phyloP scores from a whole-genome alignment of 2,329 filamentous ascomycete species.

The Colletotrichum cordylinicola region DNA sequence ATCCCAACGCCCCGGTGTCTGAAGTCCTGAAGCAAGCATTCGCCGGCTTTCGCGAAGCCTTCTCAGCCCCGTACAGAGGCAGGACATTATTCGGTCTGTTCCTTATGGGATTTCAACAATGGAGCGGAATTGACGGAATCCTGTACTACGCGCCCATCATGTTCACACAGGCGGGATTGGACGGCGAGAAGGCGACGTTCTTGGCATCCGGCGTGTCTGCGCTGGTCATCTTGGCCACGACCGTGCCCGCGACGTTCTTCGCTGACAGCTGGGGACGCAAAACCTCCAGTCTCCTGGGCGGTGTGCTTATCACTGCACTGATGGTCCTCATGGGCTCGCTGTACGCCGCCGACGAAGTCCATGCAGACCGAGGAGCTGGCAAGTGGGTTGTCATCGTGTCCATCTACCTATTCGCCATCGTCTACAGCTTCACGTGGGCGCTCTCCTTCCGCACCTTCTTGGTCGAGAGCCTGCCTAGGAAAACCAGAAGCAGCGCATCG shows the following conservation, averaged over 20 bases:
- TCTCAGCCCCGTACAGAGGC: constrained; percentile 38
- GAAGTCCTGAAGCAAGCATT: constrained; percentile 32
- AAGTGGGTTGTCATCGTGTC: constrained; percentile 57
- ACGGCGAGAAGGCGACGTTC: constrained; percentile 56
- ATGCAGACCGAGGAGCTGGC: constrained; percentile 39
- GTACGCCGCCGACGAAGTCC: constrained; percentile 49
- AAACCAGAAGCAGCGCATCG: constrained; percentile 59
- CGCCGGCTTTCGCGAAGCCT: constrained; percentile 29
- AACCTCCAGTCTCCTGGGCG: constrained; percentile 57
- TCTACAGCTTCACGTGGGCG: constrained; percentile 55
- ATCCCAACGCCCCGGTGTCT: constrained; percentile 32
- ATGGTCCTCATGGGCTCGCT: constrained; percentile 60
- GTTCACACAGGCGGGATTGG: constrained; percentile 64
- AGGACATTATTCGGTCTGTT: constrained; percentile 61
- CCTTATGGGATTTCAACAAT: constrained; percentile 63
- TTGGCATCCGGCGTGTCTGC: constrained; percentile 66
- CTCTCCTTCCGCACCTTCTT: constrained; percentile 56
- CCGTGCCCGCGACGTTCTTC: constrained; percentile 58
- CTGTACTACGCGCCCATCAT: constrained; percentile 67
- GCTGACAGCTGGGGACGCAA: constrained; percentile 63
- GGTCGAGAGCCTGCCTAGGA: constrained; percentile 61
- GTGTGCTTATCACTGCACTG: constrained; percentile 51
- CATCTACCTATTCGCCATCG: constrained; percentile 54
- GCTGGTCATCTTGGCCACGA: constrained; percentile 59
- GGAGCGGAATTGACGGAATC: constrained; percentile 66